Evolutionary conservation across 345 rosid species (phyloP).

Genomic region (Eucalyptus albens): DNA sequence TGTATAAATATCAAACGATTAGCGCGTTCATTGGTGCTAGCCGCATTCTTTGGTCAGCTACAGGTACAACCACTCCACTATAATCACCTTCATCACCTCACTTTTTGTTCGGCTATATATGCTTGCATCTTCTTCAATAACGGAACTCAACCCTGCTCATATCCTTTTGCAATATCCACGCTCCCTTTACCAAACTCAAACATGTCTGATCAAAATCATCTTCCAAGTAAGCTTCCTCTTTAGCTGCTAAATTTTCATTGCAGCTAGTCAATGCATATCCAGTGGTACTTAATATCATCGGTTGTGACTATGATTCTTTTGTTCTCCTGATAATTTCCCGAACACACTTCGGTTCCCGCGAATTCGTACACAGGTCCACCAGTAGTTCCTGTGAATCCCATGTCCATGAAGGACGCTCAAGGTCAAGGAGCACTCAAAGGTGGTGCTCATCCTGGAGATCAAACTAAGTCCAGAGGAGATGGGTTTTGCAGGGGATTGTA

Average conservation of each 20-base stretch:
- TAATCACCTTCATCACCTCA: neutral
- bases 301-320: neutral
- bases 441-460: neutral
- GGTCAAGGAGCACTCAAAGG: neutral
- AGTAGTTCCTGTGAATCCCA: neutral
- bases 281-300: neutral
- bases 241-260: neutral
- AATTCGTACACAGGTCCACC: neutral
- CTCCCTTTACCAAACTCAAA: neutral
- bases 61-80: neutral
- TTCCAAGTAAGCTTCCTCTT: neutral
- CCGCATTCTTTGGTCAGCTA: neutral
- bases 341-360: neutral
- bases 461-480: neutral
- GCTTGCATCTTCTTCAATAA: neutral
- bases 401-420: neutral
- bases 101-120: neutral
- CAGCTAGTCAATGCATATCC: neutral
- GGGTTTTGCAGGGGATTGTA: conserved; percentile 3
- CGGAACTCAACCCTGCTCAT: neutral
- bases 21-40: neutral
- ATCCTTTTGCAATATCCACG: neutral
- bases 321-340: neutral
- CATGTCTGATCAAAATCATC: neutral
- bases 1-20: neutral